Evolutionary conservation across 306 rosid species (phyloP).

Genomic region (Coriaria nepalensis): DNA sequence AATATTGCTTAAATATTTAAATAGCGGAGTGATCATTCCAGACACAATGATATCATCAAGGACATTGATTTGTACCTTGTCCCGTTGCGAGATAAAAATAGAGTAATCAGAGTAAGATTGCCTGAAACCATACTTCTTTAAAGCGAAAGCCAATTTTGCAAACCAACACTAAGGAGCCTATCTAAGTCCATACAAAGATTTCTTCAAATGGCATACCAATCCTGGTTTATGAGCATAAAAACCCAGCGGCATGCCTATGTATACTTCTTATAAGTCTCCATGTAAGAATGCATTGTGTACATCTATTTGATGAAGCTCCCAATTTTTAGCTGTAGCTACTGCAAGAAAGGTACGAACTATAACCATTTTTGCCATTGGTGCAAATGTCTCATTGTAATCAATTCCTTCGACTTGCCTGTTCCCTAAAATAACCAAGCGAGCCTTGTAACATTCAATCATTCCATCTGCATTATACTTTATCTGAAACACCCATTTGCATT

Average conservation of each 20-base stretch:
- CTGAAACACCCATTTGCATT: neutral
- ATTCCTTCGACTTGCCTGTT: neutral
- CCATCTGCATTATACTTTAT: neutral
- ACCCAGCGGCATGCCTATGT: neutral
- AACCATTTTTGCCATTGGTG: conserved; percentile 2
- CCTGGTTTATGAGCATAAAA: neutral
- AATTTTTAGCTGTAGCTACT: neutral
- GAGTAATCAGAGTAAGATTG: conserved; percentile 5
- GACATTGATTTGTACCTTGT: neutral
- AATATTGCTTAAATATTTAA: conserved; percentile 1
- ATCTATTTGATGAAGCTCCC: neutral
- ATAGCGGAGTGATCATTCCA: neutral
- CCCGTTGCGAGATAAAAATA: neutral
- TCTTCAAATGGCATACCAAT: neutral
- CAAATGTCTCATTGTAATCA: neutral
- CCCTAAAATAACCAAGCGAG: neutral
- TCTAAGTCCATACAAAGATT: neutral
- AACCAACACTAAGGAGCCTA: conserved; percentile 5
- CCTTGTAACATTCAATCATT: neutral
- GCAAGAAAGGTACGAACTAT: neutral
- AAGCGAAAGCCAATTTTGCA: neutral
- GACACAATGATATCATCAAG: conserved; percentile 1
- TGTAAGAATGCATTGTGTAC: neutral
- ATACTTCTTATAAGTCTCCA: conserved; percentile 1
- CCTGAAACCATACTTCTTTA: neutral